These are phyloP conservation scores for Tetraselmis striata DNA, from an alignment of 139 green algal species.

Conservation along the genomic window DNA sequence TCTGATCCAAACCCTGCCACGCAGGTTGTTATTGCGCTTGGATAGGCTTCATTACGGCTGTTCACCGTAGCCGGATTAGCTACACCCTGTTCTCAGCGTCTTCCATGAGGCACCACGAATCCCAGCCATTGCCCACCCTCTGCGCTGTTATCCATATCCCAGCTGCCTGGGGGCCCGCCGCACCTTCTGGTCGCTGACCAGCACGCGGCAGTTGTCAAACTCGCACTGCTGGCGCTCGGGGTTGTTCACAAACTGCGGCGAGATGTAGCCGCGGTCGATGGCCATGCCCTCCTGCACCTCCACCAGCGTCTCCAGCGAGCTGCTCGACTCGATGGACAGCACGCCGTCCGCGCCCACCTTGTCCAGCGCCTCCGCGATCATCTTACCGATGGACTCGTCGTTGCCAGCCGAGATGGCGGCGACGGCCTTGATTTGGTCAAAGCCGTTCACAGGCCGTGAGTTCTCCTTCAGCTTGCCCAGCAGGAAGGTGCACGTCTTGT, in stretches of 20 bases:
- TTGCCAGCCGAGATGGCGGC: constrained; percentile 79
- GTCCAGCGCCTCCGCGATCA: constrained; percentile 86
- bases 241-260: constrained; percentile 94
- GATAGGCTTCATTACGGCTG: no score
- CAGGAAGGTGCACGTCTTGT: constrained; percentile 84
- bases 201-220: constrained; percentile 85
- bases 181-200: constrained; percentile 95
- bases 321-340: constrained; percentile 86
- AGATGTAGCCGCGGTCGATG: constrained; percentile 97
- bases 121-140: no score
- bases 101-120: no score
- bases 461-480: constrained; percentile 77
- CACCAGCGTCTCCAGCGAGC: constrained; percentile 73
- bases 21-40: no score
- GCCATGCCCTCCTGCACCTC: constrained; percentile 94
- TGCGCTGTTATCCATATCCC: no score
- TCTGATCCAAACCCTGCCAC: no score
- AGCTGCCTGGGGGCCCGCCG: no score
- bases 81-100: no score
- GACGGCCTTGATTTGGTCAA: constrained; percentile 84
- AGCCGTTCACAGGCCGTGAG: constrained; percentile 78
- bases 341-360: constrained; percentile 84
- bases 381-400: constrained; percentile 66
- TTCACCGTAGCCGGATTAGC: no score
- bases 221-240: constrained; percentile 80